Percentiles rank a stretch among this genome's conserved stretches.
These are phyloP conservation scores for slime mould (Dictyostelium discoideum) DNA, from an alignment of 78 protist species.

Conservation along the genomic window DNA sequence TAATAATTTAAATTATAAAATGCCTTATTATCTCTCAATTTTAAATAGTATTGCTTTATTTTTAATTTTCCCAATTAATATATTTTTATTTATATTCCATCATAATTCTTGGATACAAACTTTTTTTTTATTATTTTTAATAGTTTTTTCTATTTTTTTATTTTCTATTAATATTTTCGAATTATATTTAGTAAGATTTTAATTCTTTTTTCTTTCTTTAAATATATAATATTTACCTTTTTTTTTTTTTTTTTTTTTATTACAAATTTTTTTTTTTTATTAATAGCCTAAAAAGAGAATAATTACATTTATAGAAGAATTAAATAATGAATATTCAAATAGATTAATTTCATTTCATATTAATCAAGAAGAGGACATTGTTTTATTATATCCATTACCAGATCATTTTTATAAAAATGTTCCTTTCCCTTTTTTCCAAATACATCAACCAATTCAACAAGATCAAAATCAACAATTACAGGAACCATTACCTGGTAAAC, in stretches of 20 bases:
- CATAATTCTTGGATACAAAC: neutral
- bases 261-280: no score
- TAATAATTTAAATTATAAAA: constrained; percentile 2
- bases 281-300: neutral
- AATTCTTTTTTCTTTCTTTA: neutral
- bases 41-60: neutral
- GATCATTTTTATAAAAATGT: neutral
- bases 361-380: neutral
- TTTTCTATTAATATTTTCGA: neutral
- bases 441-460: neutral
- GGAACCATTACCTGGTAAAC: neutral
- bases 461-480: neutral
- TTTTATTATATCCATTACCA: neutral
- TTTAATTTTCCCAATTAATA: neutral
- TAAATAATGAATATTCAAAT: neutral
- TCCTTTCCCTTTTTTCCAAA: neutral
- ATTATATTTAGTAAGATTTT: neutral
- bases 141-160: neutral
- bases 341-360: neutral
- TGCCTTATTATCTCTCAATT: neutral
- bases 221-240: no score
- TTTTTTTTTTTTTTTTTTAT: no score
- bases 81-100: neutral
- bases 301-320: neutral
- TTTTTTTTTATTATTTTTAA: neutral